phyloP scores from a whole-genome alignment of 495 filamentous ascomycete species.

The Penicillium coffeae region DNA sequence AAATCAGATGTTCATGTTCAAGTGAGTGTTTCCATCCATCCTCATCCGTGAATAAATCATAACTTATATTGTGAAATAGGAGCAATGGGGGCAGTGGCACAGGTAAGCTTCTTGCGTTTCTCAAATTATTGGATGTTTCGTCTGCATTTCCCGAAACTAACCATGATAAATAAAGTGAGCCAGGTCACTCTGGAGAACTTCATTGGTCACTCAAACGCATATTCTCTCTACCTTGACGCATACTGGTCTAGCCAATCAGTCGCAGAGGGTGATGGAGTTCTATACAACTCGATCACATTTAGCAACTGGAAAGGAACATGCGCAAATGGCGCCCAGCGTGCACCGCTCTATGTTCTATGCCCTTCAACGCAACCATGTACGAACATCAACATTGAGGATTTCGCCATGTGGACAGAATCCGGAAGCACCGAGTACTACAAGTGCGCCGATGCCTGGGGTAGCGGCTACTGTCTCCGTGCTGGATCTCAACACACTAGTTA shows the following conservation, averaged over 20 bases:
- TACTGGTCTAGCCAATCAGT: constrained; percentile 36
- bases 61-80: constrained; percentile 2
- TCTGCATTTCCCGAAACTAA: not conserved
- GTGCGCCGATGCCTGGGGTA: constrained; percentile 44
- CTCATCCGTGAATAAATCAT: not conserved
- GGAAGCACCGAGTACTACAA: constrained; percentile 35
- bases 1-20: constrained; percentile 58
- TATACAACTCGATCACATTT: constrained; percentile 43
- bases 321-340: constrained; percentile 38
- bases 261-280: constrained; percentile 37
- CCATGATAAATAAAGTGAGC: not conserved
- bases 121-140: too few relatives aligned
- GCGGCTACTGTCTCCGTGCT: constrained; percentile 34
- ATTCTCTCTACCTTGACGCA: constrained; percentile 45
- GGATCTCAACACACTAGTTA: constrained; percentile 13
- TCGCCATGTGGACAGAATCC: constrained; percentile 51
- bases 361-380: constrained; percentile 44
- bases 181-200: constrained; percentile 15
- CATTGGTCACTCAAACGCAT: constrained; percentile 36
- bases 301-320: constrained; percentile 51
- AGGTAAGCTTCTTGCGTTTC: too few relatives aligned
- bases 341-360: constrained; percentile 42
- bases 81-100: constrained; percentile 47
- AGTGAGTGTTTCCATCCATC: constrained; percentile 14
- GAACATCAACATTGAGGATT: constrained; percentile 42